A percentile compares a stretch with the other conserved stretches of the same genome.
phyloP scores from a whole-genome alignment of 164 flowering plant genomes.

The Cinnamomum chago region DNA sequence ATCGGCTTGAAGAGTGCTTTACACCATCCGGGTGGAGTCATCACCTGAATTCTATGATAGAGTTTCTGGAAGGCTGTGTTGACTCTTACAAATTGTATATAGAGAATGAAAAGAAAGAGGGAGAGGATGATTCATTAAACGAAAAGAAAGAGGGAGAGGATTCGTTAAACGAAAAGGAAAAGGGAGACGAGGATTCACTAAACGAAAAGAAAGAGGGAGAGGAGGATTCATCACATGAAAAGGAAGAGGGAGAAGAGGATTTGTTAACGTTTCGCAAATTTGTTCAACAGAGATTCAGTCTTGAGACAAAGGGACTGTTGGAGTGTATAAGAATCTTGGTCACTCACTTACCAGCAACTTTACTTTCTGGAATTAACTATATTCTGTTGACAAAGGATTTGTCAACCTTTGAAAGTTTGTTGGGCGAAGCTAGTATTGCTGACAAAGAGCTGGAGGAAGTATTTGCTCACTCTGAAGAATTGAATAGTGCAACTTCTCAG shows the following conservation, averaged over 20 bases:
- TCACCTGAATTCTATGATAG: conserved; percentile 34
- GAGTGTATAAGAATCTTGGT: conserved; percentile 35
- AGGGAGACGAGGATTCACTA: too few relatives aligned
- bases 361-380: conserved; percentile 20
- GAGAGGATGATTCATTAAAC: too few relatives aligned
- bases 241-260: neutral
- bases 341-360: conserved; percentile 38
- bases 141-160: too few relatives aligned
- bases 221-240: too few relatives aligned
- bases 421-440: conserved; percentile 20
- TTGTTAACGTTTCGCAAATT: neutral
- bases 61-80: conserved; percentile 37
- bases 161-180: too few relatives aligned
- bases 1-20: conserved; percentile 42
- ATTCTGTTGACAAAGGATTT: conserved; percentile 15
- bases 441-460: conserved; percentile 35
- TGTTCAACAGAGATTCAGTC: neutral
- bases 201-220: too few relatives aligned
- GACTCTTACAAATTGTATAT: conserved; percentile 21
- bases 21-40: conserved; percentile 44
- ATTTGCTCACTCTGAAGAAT: conserved; percentile 22
- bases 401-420: conserved; percentile 27
- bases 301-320: conserved; percentile 10
- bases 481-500: neutral
- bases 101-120: too few relatives aligned